Percentiles rank a stretch among this genome's conserved stretches.
Evolutionary conservation across 192 early-diverging fungal species (phyloP).

Genomic region (Thoreauomyces humboldtii): DNA sequence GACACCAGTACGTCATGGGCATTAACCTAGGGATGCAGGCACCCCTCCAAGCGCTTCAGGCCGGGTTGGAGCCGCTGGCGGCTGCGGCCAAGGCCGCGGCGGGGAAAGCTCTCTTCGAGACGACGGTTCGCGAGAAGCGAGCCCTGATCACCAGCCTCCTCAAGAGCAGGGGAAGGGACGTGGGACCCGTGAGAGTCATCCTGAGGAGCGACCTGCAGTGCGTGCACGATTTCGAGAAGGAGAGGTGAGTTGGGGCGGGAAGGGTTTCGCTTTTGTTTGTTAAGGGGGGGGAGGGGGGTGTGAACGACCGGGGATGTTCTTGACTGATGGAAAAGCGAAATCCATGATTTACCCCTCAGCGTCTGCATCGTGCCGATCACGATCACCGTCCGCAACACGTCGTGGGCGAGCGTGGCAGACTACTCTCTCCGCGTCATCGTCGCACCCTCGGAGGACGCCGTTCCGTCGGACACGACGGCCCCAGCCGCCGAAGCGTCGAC

Average conservation of each 20-base stretch:
- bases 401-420: slow-evolving; percentile 50
- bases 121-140: slow-evolving; percentile 64
- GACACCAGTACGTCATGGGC: slow-evolving; percentile 91
- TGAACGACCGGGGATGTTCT: too few relatives aligned
- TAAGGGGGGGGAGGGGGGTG: too few relatives aligned
- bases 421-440: slow-evolving; percentile 20
- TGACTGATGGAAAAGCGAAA: too few relatives aligned
- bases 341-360: too few relatives aligned
- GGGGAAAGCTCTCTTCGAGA: slow-evolving; percentile 64
- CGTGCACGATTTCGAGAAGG: slow-evolving; percentile 28
- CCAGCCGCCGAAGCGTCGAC: not conserved
- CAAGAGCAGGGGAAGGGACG: slow-evolving; percentile 54
- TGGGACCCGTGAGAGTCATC: slow-evolving; percentile 65
- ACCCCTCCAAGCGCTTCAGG: slow-evolving; percentile 41
- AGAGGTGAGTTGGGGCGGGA: slow-evolving; percentile 24
- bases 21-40: slow-evolving; percentile 78
- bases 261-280: too few relatives aligned
- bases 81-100: slow-evolving; percentile 26
- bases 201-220: slow-evolving; percentile 31
- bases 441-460: not conserved
- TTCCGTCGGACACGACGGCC: too few relatives aligned
- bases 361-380: slow-evolving; percentile 53
- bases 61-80: slow-evolving; percentile 25
- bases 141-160: slow-evolving; percentile 63
- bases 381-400: slow-evolving; percentile 65